Conservation (phyloP, 2,329 filamentous ascomycete genomes). For the Aspergillus aculeatus region DNA sequence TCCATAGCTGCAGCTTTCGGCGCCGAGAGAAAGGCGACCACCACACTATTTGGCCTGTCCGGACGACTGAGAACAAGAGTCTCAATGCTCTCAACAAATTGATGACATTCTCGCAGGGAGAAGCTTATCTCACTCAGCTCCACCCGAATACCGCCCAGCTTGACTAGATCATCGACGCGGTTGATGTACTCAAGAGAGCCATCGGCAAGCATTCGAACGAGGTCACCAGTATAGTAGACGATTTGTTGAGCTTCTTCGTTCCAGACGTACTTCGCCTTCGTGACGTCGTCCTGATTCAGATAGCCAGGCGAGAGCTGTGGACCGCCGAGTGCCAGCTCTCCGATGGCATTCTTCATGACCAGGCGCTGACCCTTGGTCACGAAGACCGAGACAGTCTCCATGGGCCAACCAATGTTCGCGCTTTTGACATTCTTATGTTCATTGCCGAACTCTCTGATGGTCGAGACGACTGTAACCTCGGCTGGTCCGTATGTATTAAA, state of each 20-base stretch:
- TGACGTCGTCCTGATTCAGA: slow-evolving; percentile 30
- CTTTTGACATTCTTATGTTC: slow-evolving; percentile 25
- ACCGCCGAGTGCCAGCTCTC: slow-evolving; percentile 32
- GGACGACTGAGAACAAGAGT: slow-evolving; percentile 31
- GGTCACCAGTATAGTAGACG: slow-evolving; percentile 37
- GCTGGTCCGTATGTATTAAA: slow-evolving; percentile 44
- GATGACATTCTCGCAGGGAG: slow-evolving; percentile 31
- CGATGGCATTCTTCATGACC: slow-evolving; percentile 28
- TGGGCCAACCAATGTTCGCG: slow-evolving; percentile 33
- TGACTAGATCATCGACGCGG: slow-evolving; percentile 29
- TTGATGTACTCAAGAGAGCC: slow-evolving; percentile 28
- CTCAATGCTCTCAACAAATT: slow-evolving; percentile 33
- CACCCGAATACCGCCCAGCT: slow-evolving; percentile 28
- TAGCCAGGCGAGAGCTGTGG: slow-evolving; percentile 32
- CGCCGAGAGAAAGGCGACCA: slow-evolving; percentile 38
- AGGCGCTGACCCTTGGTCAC: slow-evolving; percentile 26
- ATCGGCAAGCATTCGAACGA: slow-evolving; percentile 28
- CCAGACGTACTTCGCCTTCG: slow-evolving; percentile 32
- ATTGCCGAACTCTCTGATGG: slow-evolving; percentile 30
- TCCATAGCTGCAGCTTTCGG: slow-evolving; percentile 13
- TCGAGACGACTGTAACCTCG: slow-evolving; percentile 37
- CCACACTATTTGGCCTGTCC: slow-evolving; percentile 30
- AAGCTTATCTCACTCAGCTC: slow-evolving; percentile 36
- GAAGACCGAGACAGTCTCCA: slow-evolving; percentile 31
- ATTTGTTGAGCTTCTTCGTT: slow-evolving; percentile 23